Conservation (phyloP, 2,329 filamentous ascomycete genomes). For the Fusarium guadeloupense region DNA sequence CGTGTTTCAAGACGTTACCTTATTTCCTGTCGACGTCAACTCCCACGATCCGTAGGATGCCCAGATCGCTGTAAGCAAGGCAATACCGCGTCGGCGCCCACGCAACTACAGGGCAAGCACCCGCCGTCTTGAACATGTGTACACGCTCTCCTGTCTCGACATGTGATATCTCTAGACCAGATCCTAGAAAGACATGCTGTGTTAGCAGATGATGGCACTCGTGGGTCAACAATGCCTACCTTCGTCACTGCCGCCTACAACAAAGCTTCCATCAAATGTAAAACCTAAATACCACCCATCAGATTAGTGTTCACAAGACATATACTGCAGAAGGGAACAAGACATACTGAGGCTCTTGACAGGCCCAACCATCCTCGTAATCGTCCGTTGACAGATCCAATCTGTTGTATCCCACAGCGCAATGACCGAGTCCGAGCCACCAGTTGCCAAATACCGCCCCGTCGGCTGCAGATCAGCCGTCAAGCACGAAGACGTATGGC, state of each 20-base stretch:
- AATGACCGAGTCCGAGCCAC: constrained; percentile 78
- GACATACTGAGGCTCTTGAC: constrained; percentile 72
- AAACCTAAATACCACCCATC: constrained; percentile 63
- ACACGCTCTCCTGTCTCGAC: constrained; percentile 78
- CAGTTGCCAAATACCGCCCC: constrained; percentile 76
- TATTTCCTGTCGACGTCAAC: constrained; percentile 58
- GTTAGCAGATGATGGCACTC: not conserved
- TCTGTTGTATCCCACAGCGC: constrained; percentile 80
- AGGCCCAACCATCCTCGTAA: constrained; percentile 74
- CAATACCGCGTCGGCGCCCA: constrained; percentile 82
- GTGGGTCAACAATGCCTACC: constrained; percentile 51
- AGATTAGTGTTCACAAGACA: constrained; percentile 6
- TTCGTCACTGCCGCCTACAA: constrained; percentile 79
- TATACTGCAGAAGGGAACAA: not conserved
- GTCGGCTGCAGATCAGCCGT: constrained; percentile 75
- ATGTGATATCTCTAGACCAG: constrained; percentile 75
- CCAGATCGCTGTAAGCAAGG: constrained; percentile 77
- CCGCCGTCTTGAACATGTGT: constrained; percentile 74
- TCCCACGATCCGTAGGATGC: constrained; percentile 74
- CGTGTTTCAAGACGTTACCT: not conserved
- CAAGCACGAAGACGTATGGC: constrained; percentile 78
- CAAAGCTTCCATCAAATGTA: constrained; percentile 79
- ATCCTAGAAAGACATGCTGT: constrained; percentile 49
- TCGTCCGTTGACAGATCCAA: constrained; percentile 78
- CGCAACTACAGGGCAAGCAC: constrained; percentile 71